Base-by-base conservation (phyloP, 2,329 filamentous ascomycete species). In the Monosporascus sp. region DNA sequence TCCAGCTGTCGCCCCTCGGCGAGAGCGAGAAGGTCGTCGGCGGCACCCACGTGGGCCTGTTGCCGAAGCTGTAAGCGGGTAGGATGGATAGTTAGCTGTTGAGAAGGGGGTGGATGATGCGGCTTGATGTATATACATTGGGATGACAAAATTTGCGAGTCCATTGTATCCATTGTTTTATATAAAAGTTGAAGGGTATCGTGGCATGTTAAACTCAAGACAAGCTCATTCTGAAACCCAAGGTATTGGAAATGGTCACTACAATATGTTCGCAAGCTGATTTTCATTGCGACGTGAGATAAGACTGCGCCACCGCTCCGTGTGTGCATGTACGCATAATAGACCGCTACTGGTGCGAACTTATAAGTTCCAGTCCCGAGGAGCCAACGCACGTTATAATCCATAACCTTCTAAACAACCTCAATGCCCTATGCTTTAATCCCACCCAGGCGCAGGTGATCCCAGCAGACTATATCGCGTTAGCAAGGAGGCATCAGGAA, bases 1-100 rank as follows among this genome's bases (percentile, higher is more conserved):
- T 89, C 71, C 85, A 88, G 65, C 69, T 87, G 9, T 82, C 81
- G 58, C 82, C 82, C 8, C 72, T 86, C 51, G 76, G 71, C 1
- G 78, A 81, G 56, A 80, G 76, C 54, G 78, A 80, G 49, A 82
- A 81, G 71, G 73, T 77, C 3, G 74, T 82, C 26, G 78, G 78
- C 2, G 79, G 79, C 1, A 79, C 80, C 53, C 66, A 72, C 50
- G 74, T 82, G 52, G 78, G 78, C 11, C 58, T 82, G 56, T 71
- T 81, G 52, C 78, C 79, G 1, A 82, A 82, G 69, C 58, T 82
- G 68, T 82, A 70, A 64, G 26, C 7, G 16, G 40, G 41, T n/a
- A 6, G 38, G 7, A 31, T 31, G 9, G 7, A 26, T 16, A 11
- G 43, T 41, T 14, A 1, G 31, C 4, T 14, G 9, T 35, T 11